phyloP scores from a whole-genome alignment of 2,329 filamentous ascomycete species.

The Pseudofabraea citricarpa region DNA sequence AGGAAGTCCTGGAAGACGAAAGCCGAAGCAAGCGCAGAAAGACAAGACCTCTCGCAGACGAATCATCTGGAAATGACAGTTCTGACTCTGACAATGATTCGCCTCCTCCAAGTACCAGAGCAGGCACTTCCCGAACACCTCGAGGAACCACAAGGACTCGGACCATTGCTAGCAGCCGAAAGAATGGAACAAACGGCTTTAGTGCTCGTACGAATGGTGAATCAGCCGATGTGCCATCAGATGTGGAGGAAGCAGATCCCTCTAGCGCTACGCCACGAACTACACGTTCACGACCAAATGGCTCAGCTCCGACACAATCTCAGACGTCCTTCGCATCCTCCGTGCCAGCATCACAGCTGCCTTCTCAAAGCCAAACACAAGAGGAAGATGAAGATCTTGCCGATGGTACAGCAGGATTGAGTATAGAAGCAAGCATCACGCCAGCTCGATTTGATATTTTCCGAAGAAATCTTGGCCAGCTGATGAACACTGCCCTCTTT shows the following conservation, averaged over 20 bases:
- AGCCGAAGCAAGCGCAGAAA: constrained; percentile 81
- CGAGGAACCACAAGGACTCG: constrained; percentile 28
- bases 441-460: constrained; percentile 67
- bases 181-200: constrained; percentile 23
- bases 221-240: constrained; percentile 39
- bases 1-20: constrained; percentile 79
- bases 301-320: constrained; percentile 19
- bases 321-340: constrained; percentile 36
- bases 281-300: constrained; percentile 14
- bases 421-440: constrained; percentile 25
- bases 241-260: constrained; percentile 35
- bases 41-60: constrained; percentile 52
- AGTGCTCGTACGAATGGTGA: constrained; percentile 33
- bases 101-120: constrained; percentile 20
- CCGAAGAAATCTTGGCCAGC: constrained; percentile 73
- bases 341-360: constrained; percentile 27
- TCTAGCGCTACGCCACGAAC: constrained; percentile 28
- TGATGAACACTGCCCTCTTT: constrained; percentile 81
- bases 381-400: constrained; percentile 23
- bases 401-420: constrained; percentile 20
- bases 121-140: constrained; percentile 26
- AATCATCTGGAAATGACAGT: constrained; percentile 57
- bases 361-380: constrained; percentile 23
- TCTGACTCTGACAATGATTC: constrained; percentile 38
- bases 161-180: constrained; percentile 22